Percentiles rank a stretch among this genome's conserved stretches.
phyloP scores from a whole-genome alignment of 2,329 filamentous ascomycete species.

The Elsinoe australis region DNA sequence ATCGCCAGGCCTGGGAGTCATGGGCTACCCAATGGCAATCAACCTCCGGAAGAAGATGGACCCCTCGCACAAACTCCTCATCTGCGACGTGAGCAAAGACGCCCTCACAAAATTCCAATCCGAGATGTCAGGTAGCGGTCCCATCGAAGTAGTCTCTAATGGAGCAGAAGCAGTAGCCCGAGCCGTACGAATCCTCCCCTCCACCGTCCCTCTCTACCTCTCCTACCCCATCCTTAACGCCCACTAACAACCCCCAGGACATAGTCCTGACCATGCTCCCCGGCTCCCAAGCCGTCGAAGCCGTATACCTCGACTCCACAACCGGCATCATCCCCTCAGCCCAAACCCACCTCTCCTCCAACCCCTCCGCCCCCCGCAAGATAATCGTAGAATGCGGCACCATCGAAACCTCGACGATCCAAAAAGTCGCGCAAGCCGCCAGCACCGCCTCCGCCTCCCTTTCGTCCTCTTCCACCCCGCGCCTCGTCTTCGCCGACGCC shows the following conservation, averaged over 20 bases:
- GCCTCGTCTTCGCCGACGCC: slow-evolving; percentile 30
- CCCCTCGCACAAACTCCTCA: slow-evolving; percentile 28
- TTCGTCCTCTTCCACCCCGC: background rate
- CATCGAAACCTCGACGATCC: slow-evolving; percentile 22
- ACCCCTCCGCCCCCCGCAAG: slow-evolving; percentile 14
- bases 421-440: slow-evolving; percentile 19
- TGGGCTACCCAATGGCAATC: slow-evolving; percentile 39
- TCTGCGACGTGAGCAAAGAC: slow-evolving; percentile 35
- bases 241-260: slow-evolving; percentile 23
- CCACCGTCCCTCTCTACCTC: background rate
- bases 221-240: background rate
- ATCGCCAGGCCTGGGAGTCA: slow-evolving; percentile 33
- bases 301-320: slow-evolving; percentile 33
- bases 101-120: slow-evolving; percentile 33
- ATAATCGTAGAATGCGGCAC: slow-evolving; percentile 24
- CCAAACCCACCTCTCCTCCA: slow-evolving; percentile 18
- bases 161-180: slow-evolving; percentile 35
- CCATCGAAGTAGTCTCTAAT: slow-evolving; percentile 32
- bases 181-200: slow-evolving; percentile 25
- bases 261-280: slow-evolving; percentile 39
- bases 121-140: slow-evolving; percentile 32
- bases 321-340: slow-evolving; percentile 32
- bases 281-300: slow-evolving; percentile 31
- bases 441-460: slow-evolving; percentile 6
- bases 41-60: slow-evolving; percentile 35